Evolutionary conservation across 495 filamentous ascomycete species (phyloP), one percentile per base, ranked within the genome.

Genomic region (Penicillium crystallinum): DNA sequence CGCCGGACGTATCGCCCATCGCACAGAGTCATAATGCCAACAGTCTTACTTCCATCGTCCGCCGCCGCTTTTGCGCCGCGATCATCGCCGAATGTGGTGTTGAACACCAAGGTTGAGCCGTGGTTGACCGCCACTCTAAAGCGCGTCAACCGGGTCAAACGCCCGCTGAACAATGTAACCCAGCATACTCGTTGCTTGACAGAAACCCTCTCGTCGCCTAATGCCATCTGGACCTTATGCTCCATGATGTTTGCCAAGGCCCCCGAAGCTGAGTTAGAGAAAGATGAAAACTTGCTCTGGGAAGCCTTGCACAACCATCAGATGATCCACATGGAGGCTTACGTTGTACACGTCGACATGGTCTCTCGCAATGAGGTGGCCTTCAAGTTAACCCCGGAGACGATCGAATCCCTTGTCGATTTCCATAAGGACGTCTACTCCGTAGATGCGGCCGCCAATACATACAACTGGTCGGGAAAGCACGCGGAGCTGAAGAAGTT

Each of bases 291-390:
- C 67, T 89, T 91, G 38, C 76, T 97, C 51, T 78, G 96, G 57
- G 93, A 97, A 73, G 89, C 88, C 49, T 72, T 97, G 52, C 89
- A 88, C 80, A 95, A 95, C 77, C 92, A 90, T 69, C 88, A 95
- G 78, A 83, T 96, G 74, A 79, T 96, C 70, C 89, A 96, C 67
- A 79, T 97, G 55, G 91, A 97, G 73, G 95, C 93, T 42, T 99
- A 99, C 71, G 89, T 97, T 58, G 93, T 99, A 52, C 95, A 97
- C 71, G 90, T 99, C 70, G 93, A 99, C 75, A 93, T 99, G 89
- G 93, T 99, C 40, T 85, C 93, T 50, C 85, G 91, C 68, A 95
- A 95, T 65, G 93, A 99, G 72, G 91, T 99, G 53, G 95, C 92
- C 49, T 97, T 90, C 82, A 99, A 99, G 77, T 80, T 99, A 59